phyloP scores from a whole-genome alignment of 192 early-diverging fungal genomes.

The Backusella mclennaniae region DNA sequence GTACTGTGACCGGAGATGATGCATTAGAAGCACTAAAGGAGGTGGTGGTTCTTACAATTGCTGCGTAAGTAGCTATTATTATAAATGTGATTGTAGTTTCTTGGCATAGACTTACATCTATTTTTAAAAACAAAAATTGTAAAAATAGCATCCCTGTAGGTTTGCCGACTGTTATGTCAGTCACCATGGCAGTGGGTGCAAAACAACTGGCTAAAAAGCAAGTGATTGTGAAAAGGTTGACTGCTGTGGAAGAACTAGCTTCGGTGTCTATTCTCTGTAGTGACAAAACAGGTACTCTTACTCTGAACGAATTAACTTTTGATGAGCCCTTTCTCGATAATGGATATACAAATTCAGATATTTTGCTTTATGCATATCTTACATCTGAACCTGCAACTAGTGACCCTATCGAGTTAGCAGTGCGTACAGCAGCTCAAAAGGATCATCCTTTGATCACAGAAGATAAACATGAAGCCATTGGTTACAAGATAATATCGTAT shows the following conservation, averaged over 20 bases:
- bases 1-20: conserved; percentile 54
- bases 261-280: conserved; percentile 67
- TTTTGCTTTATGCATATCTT: conserved; percentile 64
- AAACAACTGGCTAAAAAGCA: conserved; percentile 66
- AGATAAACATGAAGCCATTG: conserved; percentile 55
- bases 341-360: conserved; percentile 48
- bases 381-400: conserved; percentile 71
- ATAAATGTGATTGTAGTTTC: background rate
- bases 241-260: conserved; percentile 79
- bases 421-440: conserved; percentile 59
- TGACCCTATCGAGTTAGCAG: conserved; percentile 76
- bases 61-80: conserved; percentile 44
- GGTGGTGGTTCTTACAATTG: conserved; percentile 70
- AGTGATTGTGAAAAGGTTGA: conserved; percentile 77
- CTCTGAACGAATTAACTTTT: conserved; percentile 75
- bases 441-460: conserved; percentile 46
- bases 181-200: conserved; percentile 84
- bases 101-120: background rate
- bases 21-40: conserved; percentile 50
- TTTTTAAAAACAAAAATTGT: background rate
- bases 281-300: conserved; percentile 76
- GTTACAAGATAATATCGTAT: conserved; percentile 65
- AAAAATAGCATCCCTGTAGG: conserved; percentile 66
- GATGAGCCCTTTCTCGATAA: conserved; percentile 60
- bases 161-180: conserved; percentile 79